These are phyloP conservation scores for Westerdykella sp. DNA, from an alignment of 2,329 filamentous ascomycete species.

Conservation along the genomic window DNA sequence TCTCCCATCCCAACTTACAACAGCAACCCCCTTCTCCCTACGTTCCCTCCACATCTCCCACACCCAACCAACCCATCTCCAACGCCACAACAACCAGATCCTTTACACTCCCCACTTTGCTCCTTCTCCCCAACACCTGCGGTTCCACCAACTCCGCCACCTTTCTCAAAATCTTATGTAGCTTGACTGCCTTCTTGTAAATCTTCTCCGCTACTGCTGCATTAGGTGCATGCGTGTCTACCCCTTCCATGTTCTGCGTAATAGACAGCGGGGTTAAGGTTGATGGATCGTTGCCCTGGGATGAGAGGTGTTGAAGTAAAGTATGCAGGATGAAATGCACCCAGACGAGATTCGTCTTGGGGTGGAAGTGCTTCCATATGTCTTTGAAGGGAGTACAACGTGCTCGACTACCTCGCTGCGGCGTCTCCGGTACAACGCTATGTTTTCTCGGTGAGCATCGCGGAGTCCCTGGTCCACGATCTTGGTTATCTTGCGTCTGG, in stretches of 20 bases:
- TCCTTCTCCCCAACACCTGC: slow-evolving; percentile 22
- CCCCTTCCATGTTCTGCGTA: slow-evolving; percentile 11
- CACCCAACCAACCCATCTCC: slow-evolving; percentile 30
- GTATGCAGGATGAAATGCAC: slow-evolving; percentile 55
- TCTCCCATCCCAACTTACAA: not conserved
- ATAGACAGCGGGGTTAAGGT: slow-evolving; percentile 8
- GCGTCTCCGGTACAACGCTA: slow-evolving; percentile 10
- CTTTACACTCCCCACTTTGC: slow-evolving; percentile 22
- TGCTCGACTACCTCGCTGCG: not conserved
- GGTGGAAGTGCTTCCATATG: slow-evolving; percentile 51
- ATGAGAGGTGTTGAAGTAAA: slow-evolving; percentile 42
- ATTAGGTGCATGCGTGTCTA: no score
- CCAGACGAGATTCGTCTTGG: slow-evolving; percentile 57
- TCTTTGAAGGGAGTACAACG: not conserved
- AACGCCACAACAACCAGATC: slow-evolving; percentile 32
- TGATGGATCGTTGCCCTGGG: slow-evolving; percentile 16
- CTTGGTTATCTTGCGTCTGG: no score
- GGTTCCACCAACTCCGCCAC: slow-evolving; percentile 38
- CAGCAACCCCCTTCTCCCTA: not conserved
- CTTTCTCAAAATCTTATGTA: slow-evolving; percentile 34
- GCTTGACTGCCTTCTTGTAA: slow-evolving; percentile 31
- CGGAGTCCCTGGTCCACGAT: slow-evolving; percentile 18
- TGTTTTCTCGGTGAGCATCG: slow-evolving; percentile 6
- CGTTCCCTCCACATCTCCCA: slow-evolving; percentile 26
- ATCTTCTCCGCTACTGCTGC: slow-evolving; percentile 13